Conservation (phyloP, 2,329 filamentous ascomycete genomes). For the Colletotrichum incanum region DNA sequence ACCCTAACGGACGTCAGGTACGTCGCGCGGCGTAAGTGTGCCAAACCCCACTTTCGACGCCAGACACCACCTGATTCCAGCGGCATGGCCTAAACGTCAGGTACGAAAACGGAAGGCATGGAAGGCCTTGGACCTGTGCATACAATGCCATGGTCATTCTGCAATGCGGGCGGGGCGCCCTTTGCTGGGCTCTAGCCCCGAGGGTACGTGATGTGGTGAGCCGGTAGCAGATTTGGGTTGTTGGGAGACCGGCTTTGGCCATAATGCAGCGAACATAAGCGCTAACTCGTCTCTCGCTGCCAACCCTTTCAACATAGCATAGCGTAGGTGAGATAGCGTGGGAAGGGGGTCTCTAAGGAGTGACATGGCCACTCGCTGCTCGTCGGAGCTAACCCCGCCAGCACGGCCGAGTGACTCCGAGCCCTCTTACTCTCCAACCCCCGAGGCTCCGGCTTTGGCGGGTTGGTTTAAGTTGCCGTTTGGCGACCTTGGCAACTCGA, state of each 20-base stretch:
- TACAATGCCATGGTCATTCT: conserved; percentile 9
- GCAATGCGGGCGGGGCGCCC: neutral
- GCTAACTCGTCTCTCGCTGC: neutral
- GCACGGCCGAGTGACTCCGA: too few relatives aligned
- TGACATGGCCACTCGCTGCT: neutral
- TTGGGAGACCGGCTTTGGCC: neutral
- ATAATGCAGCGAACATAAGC: neutral
- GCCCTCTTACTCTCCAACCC: neutral
- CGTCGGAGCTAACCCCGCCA: conserved; percentile 6
- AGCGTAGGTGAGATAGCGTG: neutral
- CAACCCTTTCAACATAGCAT: neutral
- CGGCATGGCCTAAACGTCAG: conserved; percentile 21
- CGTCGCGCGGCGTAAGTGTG: neutral
- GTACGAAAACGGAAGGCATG: conserved; percentile 1
- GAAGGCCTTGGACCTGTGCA: conserved; percentile 5
- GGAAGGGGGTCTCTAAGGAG: neutral
- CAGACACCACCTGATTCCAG: conserved; percentile 23
- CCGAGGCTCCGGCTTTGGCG: neutral
- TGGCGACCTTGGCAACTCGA: neutral
- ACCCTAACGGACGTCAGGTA: neutral
- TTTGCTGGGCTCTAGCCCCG: neutral
- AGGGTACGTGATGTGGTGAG: neutral
- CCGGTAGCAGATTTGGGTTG: neutral
- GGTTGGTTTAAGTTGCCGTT: neutral
- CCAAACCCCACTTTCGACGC: conserved; percentile 10